These are phyloP conservation scores for Chaetomium olivaceum DNA, from an alignment of 2,329 filamentous ascomycete species.

Conservation along the genomic window DNA sequence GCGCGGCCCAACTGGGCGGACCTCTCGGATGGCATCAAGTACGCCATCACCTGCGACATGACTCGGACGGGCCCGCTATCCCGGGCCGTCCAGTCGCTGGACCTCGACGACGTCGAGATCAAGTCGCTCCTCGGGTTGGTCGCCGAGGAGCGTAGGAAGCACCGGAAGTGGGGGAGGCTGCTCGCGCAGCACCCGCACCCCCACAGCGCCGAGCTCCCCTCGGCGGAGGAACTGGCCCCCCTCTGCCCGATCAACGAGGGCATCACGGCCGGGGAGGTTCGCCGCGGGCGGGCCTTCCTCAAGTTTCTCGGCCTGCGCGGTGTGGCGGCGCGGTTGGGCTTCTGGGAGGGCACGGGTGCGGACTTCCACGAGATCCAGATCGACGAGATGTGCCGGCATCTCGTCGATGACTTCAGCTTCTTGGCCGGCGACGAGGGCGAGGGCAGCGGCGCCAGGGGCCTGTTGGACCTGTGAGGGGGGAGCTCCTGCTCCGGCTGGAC, in stretches of 20 bases:
- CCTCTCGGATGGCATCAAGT: slow-evolving; percentile 31
- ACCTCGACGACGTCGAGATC: slow-evolving; percentile 24
- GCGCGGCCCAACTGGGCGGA: slow-evolving; percentile 25
- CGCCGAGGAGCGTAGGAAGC: slow-evolving; percentile 20
- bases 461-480: background rate
- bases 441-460: background rate
- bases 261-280: slow-evolving; percentile 19
- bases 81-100: slow-evolving; percentile 15
- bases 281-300: slow-evolving; percentile 21
- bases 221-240: background rate
- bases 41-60: slow-evolving; percentile 30
- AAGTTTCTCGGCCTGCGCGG: slow-evolving; percentile 16
- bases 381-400: background rate
- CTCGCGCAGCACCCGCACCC: background rate
- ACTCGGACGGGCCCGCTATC: slow-evolving; percentile 22
- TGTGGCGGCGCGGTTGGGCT: slow-evolving; percentile 16
- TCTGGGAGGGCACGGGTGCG: slow-evolving; percentile 19
- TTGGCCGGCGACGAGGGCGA: background rate
- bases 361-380: slow-evolving; percentile 13
- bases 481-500: slow-evolving; percentile 12
- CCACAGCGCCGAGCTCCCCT: background rate
- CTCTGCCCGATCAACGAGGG: slow-evolving; percentile 17
- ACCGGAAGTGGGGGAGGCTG: background rate
- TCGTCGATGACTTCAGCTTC: background rate
- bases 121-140: slow-evolving; percentile 24